A percentile compares a stretch with the other conserved stretches of the same genome.
phyloP scores from a whole-genome alignment of 768 basidiomycete genomes.

The Grammothele lineata region DNA sequence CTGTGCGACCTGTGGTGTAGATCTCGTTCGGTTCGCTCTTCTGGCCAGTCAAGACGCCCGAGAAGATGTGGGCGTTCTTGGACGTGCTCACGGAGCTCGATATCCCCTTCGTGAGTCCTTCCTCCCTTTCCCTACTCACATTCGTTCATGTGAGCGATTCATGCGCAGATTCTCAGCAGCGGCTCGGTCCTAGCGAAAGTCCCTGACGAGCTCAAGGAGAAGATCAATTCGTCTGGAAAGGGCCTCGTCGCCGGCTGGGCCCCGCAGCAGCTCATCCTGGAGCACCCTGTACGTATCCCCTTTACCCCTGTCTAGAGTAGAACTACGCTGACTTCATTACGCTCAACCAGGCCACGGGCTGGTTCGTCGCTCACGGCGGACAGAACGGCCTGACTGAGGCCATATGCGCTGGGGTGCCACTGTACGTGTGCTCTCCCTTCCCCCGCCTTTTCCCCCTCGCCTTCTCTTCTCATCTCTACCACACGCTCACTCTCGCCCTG shows the following conservation, averaged over 20 bases:
- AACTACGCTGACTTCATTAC: not conserved
- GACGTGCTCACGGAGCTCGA: conserved; percentile 19
- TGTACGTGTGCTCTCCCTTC: conserved; percentile 9
- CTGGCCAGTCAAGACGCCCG: conserved; percentile 19
- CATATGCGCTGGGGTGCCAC: conserved; percentile 17
- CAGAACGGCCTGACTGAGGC: conserved; percentile 22
- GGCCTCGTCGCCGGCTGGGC: conserved; percentile 21
- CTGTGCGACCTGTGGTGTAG: conserved; percentile 3
- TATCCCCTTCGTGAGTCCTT: conserved; percentile 22
- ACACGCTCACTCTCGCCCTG: not conserved
- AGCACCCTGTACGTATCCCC: conserved; percentile 21
- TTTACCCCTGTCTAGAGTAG: too few relatives aligned
- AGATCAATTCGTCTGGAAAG: conserved; percentile 13
- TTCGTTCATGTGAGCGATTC: too few relatives aligned
- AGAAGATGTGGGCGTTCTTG: conserved; percentile 20
- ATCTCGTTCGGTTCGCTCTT: conserved; percentile 22
- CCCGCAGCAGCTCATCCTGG: conserved; percentile 22
- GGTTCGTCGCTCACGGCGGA: conserved; percentile 25
- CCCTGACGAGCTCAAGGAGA: conserved; percentile 12
- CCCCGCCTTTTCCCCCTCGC: not conserved
- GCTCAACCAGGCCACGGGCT: conserved; percentile 20
- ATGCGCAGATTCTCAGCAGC: conserved; percentile 22
- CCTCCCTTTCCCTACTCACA: not conserved
- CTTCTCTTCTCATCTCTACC: not conserved
- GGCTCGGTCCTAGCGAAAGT: conserved; percentile 12